phyloP scores from a whole-genome alignment of 2,329 filamentous ascomycete species.

The Penicillium sp. region DNA sequence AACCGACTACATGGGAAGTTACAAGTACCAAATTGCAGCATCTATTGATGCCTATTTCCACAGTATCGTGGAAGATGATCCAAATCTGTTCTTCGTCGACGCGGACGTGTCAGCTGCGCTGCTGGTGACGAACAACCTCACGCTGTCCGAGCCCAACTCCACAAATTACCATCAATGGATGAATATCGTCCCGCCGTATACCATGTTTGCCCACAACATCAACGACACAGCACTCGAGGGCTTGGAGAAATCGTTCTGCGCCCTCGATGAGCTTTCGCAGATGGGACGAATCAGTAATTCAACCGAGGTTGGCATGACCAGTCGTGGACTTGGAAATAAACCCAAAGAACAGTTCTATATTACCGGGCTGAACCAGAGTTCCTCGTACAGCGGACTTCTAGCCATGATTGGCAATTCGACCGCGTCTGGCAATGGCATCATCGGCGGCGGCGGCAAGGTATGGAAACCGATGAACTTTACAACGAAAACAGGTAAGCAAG shows the following conservation, averaged over 20 bases:
- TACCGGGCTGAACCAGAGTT: conserved; percentile 67
- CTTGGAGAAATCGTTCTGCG: conserved; percentile 77
- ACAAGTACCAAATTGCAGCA: conserved; percentile 76
- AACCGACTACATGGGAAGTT: conserved; percentile 62
- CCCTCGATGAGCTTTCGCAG: conserved; percentile 64
- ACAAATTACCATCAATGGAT: conserved; percentile 55
- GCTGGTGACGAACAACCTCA: conserved; percentile 70
- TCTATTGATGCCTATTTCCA: conserved; percentile 80
- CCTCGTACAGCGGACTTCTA: conserved; percentile 70
- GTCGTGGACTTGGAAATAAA: conserved; percentile 61
- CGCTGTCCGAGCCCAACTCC: conserved; percentile 47
- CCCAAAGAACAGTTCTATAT: conserved; percentile 90
- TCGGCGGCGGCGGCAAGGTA: conserved; percentile 73
- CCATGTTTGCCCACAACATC: conserved; percentile 69
- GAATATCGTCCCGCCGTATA: conserved; percentile 64
- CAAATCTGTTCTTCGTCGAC: conserved; percentile 75
- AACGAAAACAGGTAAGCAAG: conserved; percentile 69
- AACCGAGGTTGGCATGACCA: conserved; percentile 65
- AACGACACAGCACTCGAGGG: conserved; percentile 63
- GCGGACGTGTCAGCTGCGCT: conserved; percentile 77
- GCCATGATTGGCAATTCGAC: conserved; percentile 61
- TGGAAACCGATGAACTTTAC: conserved; percentile 70
- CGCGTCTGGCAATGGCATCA: conserved; percentile 51
- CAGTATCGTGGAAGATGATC: conserved; percentile 49
- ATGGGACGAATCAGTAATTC: conserved; percentile 61